Evolutionary conservation across 2,329 filamentous ascomycete genomes (phyloP).

Genomic region (Clonostachys sp.): DNA sequence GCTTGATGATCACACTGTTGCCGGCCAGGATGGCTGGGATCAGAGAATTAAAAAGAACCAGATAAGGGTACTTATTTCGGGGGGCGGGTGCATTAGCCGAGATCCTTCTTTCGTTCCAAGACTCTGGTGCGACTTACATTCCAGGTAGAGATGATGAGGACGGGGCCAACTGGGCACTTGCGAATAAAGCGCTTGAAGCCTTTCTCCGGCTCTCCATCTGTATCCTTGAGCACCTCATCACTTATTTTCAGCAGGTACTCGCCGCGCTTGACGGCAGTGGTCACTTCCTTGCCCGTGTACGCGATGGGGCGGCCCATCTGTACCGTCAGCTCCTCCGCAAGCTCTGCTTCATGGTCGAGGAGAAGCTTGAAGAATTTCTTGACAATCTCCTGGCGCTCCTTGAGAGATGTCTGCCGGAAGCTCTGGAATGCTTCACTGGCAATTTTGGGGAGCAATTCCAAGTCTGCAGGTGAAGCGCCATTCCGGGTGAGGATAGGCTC

Average conservation of each 20-base stretch:
- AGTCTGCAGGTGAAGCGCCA: slow-evolving; percentile 66
- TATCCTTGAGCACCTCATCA: slow-evolving; percentile 72
- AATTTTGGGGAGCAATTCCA: slow-evolving; percentile 65
- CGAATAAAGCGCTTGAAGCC: slow-evolving; percentile 89
- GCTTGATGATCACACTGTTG: slow-evolving; percentile 90
- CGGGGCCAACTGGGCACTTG: slow-evolving; percentile 82
- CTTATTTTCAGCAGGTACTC: slow-evolving; percentile 85
- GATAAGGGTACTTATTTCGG: slow-evolving; percentile 73
- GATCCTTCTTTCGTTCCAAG: not conserved
- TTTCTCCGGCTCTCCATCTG: slow-evolving; percentile 75
- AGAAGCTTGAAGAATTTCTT: slow-evolving; percentile 73
- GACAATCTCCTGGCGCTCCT: slow-evolving; percentile 75
- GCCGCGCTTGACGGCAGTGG: slow-evolving; percentile 78
- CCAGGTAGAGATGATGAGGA: slow-evolving; percentile 90
- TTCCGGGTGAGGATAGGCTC: slow-evolving; percentile 76
- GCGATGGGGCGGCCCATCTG: slow-evolving; percentile 95
- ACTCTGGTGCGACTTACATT: slow-evolving; percentile 61
- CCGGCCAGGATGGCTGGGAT: slow-evolving; percentile 88
- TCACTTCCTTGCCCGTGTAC: slow-evolving; percentile 78
- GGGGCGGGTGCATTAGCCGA: slow-evolving; percentile 1
- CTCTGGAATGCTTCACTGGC: slow-evolving; percentile 72
- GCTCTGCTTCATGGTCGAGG: slow-evolving; percentile 66
- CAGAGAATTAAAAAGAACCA: slow-evolving; percentile 88
- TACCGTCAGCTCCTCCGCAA: slow-evolving; percentile 80
- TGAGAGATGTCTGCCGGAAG: slow-evolving; percentile 71